Conservation (phyloP, 2,329 filamentous ascomycete species). For the Mycosphaerella sp. region DNA sequence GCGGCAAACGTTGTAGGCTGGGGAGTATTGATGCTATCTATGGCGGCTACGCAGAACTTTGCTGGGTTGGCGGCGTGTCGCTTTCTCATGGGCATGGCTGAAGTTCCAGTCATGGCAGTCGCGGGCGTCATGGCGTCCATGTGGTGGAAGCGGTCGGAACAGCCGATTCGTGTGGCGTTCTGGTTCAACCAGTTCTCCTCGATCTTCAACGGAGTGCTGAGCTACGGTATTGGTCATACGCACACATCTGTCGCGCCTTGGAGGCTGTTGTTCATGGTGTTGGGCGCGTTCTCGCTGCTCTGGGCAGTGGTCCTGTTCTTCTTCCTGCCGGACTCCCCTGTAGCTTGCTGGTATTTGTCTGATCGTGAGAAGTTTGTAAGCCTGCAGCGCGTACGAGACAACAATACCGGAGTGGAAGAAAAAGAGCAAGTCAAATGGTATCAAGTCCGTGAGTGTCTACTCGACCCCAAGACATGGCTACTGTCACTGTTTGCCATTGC, state of each 20-base stretch:
- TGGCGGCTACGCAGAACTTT: conserved; percentile 18
- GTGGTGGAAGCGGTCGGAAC: conserved; percentile 25
- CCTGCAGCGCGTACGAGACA: conserved; percentile 8
- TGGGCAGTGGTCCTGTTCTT: conserved; percentile 11
- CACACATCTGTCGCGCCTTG: conserved; percentile 18
- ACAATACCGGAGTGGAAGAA: conserved; percentile 17
- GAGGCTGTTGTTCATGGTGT: conserved; percentile 43
- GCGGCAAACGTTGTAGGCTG: conserved; percentile 5
- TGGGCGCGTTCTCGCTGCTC: conserved; percentile 34
- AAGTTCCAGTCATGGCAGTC: conserved; percentile 31
- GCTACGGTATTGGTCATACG: conserved; percentile 29
- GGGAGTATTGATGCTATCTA: conserved; percentile 10
- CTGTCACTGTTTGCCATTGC: conserved; percentile 14
- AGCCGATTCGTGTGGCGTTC: conserved; percentile 33
- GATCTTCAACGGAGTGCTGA: conserved; percentile 32
- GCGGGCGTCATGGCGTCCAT: conserved; percentile 44
- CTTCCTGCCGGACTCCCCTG: conserved; percentile 15
- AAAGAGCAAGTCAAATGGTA: conserved; percentile 39
- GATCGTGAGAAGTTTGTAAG: conserved; percentile 14
- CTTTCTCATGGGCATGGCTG: conserved; percentile 21
- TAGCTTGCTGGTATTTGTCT: conserved; percentile 11
- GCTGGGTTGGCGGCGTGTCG: conserved; percentile 38
- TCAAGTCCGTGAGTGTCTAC: conserved; percentile 49
- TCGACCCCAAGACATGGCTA: conserved; percentile 53
- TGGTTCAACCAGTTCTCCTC: conserved; percentile 40